Evolutionary conservation across 2,329 filamentous ascomycete genomes (phyloP).

Genomic region (Allantophomopsis lycopodina): DNA sequence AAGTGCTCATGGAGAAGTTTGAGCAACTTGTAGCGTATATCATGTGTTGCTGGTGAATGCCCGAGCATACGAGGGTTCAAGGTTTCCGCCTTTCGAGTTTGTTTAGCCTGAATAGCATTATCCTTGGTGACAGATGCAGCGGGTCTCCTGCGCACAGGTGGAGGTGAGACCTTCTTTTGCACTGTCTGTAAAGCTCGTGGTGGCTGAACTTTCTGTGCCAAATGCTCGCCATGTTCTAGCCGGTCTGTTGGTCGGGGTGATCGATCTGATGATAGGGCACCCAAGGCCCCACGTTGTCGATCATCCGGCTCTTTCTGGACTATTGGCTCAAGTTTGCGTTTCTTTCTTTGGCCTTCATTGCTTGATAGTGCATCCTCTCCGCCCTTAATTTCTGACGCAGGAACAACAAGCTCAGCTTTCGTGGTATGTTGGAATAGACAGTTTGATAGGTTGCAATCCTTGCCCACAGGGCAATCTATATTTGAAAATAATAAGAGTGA

Average conservation of each 20-base stretch:
- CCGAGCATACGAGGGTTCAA: slow-evolving; percentile 56
- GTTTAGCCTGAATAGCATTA: slow-evolving; percentile 3
- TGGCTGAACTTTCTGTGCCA: too few species aligned
- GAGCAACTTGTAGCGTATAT: slow-evolving; percentile 41
- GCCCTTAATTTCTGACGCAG: background rate
- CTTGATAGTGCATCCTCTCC: too few species aligned
- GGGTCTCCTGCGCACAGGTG: too few species aligned
- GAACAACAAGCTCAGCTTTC: background rate
- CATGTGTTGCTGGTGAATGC: slow-evolving; percentile 40
- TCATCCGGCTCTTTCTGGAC: too few species aligned
- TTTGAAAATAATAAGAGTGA: slow-evolving; percentile 17
- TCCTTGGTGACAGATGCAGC: too few species aligned
- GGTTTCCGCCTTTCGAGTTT: slow-evolving; percentile 27
- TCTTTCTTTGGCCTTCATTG: slow-evolving; percentile 1
- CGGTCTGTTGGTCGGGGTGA: too few species aligned
- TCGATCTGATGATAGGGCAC: too few species aligned
- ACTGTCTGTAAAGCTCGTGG: too few species aligned
- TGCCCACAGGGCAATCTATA: slow-evolving; percentile 14
- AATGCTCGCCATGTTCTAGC: too few species aligned
- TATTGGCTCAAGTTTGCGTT: slow-evolving; percentile 1
- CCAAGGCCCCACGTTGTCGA: too few species aligned
- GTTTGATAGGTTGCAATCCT: slow-evolving; percentile 15
- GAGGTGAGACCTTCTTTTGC: too few species aligned
- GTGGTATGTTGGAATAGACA: slow-evolving; percentile 17
- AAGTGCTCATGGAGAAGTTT: slow-evolving; percentile 53